Evolutionary conservation across 768 basidiomycete species (phyloP).

Genomic region (Kwoniella sp.): DNA sequence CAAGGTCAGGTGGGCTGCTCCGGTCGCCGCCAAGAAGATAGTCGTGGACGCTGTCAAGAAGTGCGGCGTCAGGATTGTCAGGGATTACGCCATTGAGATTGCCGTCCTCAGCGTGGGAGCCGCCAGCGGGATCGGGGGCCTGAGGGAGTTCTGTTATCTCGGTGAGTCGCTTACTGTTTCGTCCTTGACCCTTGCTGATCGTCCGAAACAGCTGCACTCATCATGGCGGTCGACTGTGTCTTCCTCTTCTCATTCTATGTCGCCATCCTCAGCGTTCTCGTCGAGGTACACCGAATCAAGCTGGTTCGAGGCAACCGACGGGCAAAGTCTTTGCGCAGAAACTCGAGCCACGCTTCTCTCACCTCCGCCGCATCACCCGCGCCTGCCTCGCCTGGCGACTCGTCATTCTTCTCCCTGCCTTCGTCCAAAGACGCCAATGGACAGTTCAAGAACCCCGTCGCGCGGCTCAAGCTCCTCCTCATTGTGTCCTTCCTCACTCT

Average conservation of each 20-base stretch:
- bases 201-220: slow-evolving; percentile 62
- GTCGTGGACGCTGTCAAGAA: slow-evolving; percentile 75
- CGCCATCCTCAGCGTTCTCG: slow-evolving; percentile 86
- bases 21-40: slow-evolving; percentile 69
- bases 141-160: slow-evolving; percentile 90
- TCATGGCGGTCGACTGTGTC: slow-evolving; percentile 78
- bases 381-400: slow-evolving; percentile 7
- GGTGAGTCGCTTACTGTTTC: slow-evolving; percentile 24
- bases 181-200: neutral
- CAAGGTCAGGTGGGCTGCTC: slow-evolving; percentile 50
- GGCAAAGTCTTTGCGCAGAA: slow-evolving; percentile 36
- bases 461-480: slow-evolving; percentile 80
- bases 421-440: slow-evolving; percentile 43
- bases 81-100: slow-evolving; percentile 90
- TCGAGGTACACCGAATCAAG: slow-evolving; percentile 64
- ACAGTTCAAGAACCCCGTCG: slow-evolving; percentile 71
- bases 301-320: slow-evolving; percentile 51
- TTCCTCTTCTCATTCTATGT: slow-evolving; percentile 86
- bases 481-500: slow-evolving; percentile 86
- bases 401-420: slow-evolving; percentile 8
- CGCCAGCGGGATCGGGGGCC: slow-evolving; percentile 75
- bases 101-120: slow-evolving; percentile 83
- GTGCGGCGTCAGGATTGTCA: slow-evolving; percentile 75
- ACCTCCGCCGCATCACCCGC: slow-evolving; percentile 30
- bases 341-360: slow-evolving; percentile 38